Evolutionary conservation across 2,329 filamentous ascomycete species (phyloP).

Genomic region (Trichoderma breve): DNA sequence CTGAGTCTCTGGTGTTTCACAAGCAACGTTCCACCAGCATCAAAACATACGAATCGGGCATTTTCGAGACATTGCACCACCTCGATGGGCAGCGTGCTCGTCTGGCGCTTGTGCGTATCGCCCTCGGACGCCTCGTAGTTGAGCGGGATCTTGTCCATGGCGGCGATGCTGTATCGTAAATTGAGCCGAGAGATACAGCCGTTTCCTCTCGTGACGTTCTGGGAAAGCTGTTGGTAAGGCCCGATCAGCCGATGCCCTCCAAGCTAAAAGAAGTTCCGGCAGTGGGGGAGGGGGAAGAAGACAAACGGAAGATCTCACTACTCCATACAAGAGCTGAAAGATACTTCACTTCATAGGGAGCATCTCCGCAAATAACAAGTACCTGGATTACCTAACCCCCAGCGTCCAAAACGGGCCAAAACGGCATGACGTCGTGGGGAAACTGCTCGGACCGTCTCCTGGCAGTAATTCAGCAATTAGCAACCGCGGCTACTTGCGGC

Average conservation of each 20-base stretch:
- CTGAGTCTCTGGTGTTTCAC: not conserved
- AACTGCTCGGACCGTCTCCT: not conserved
- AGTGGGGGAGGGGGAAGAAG: not conserved
- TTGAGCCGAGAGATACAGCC: slow-evolving; percentile 7
- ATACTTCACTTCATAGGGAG: not conserved
- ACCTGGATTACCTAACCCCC: not conserved
- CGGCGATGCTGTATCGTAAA: not conserved
- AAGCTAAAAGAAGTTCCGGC: not conserved
- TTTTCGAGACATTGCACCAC: slow-evolving; percentile 91
- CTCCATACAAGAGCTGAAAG: not conserved
- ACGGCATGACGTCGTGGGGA: slow-evolving; percentile 11
- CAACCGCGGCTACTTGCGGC: slow-evolving; percentile 17
- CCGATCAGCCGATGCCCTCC: slow-evolving; percentile 4
- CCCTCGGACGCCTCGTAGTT: slow-evolving; percentile 74
- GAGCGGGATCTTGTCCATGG: slow-evolving; percentile 65
- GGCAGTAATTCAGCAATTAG: not conserved
- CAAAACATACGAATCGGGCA: slow-evolving; percentile 74
- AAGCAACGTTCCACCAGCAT: slow-evolving; percentile 48
- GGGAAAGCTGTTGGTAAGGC: not conserved
- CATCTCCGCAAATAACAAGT: not conserved
- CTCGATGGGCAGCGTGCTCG: slow-evolving; percentile 72
- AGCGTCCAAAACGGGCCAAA: not conserved
- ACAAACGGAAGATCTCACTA: not conserved
- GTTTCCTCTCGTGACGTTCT: not conserved
- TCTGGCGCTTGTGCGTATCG: slow-evolving; percentile 67